Evolutionary conservation across 306 rosid species (phyloP).

Genomic region (Castanea mollissima): DNA sequence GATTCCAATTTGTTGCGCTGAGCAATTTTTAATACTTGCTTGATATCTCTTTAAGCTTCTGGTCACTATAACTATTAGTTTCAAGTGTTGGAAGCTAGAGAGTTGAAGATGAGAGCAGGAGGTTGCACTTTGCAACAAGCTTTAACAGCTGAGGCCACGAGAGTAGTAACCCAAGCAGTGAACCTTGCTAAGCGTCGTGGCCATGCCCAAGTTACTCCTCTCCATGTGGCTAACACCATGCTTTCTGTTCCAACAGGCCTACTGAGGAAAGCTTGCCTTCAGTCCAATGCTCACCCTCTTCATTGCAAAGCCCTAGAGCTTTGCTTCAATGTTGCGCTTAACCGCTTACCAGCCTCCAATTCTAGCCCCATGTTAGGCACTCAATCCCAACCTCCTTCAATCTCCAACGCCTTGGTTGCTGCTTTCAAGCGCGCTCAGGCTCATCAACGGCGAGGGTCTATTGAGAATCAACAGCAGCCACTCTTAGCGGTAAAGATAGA

Average conservation of each 20-base stretch:
- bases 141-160: slow-evolving; percentile 70
- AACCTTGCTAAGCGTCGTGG: slow-evolving; percentile 80
- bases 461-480: slow-evolving; percentile 92
- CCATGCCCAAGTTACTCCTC: slow-evolving; percentile 96
- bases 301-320: slow-evolving; percentile 98
- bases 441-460: slow-evolving; percentile 90
- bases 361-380: slow-evolving; percentile 67
- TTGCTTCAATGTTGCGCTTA: slow-evolving; percentile 93
- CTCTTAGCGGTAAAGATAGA: slow-evolving; percentile 82
- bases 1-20: too few species aligned
- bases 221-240: slow-evolving; percentile 91
- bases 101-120: slow-evolving; percentile 71
- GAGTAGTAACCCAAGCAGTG: slow-evolving; percentile 70
- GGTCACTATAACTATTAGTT: neutral
- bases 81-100: neutral
- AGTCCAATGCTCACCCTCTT: slow-evolving; percentile 93
- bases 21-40: neutral
- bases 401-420: slow-evolving; percentile 95
- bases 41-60: neutral
- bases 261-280: slow-evolving; percentile 76
- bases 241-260: slow-evolving; percentile 64
- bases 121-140: slow-evolving; percentile 80
- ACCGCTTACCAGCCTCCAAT: slow-evolving; percentile 80
- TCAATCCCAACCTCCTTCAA: slow-evolving; percentile 63
- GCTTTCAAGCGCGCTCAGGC: slow-evolving; percentile 98